Percentiles rank a stretch among this genome's conserved stretches.
These are phyloP conservation scores for Drechslerella coelobrocha DNA, from an alignment of 2,329 filamentous ascomycete species.

Conservation along the genomic window DNA sequence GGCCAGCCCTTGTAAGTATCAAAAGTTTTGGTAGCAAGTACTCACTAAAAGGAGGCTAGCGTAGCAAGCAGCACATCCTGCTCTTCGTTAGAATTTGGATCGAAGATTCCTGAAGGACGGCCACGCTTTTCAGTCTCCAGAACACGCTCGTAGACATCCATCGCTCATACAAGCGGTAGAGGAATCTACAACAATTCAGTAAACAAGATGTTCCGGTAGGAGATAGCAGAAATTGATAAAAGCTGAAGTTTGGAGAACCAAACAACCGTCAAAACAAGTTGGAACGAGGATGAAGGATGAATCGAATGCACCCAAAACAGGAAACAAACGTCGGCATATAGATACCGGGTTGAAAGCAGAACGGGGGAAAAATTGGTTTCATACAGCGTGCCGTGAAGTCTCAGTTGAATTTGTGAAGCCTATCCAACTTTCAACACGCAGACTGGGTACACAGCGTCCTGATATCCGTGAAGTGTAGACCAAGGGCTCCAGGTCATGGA, in stretches of 20 bases:
- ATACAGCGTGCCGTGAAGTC: neutral
- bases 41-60: slow-evolving; percentile 39
- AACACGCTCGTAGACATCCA: slow-evolving; percentile 6
- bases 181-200: slow-evolving; percentile 12
- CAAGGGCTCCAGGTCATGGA: too few species aligned
- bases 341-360: too few species aligned
- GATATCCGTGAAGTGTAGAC: too few species aligned
- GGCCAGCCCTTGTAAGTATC: too few species aligned
- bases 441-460: too few species aligned
- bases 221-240: neutral
- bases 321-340: too few species aligned
- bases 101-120: slow-evolving; percentile 17
- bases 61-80: slow-evolving; percentile 24
- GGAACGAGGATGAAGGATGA: too few species aligned
- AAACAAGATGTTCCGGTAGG: slow-evolving; percentile 9
- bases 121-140: slow-evolving; percentile 15
- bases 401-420: neutral
- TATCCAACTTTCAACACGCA: neutral
- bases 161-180: neutral
- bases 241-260: too few species aligned
- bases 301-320: too few species aligned
- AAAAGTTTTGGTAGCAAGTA: neutral
- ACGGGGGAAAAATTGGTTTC: slow-evolving; percentile 3
- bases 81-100: slow-evolving; percentile 27
- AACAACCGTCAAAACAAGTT: too few species aligned